phyloP scores from a whole-genome alignment of 1,284 basidiomycete species.

The Melanopsichium pennsylvanicum region DNA sequence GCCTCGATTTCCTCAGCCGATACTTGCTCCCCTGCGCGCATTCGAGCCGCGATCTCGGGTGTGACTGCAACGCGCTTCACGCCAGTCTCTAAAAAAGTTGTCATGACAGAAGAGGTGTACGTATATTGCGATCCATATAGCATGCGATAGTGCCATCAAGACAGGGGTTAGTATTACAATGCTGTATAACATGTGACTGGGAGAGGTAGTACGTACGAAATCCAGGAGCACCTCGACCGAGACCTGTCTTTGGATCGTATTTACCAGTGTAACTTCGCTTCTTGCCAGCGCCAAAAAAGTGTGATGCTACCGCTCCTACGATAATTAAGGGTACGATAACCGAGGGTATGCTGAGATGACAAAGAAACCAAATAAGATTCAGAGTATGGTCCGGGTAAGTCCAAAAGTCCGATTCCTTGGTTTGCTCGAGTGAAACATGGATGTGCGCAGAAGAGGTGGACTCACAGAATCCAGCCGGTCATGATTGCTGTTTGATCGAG shows the following conservation, averaged over 20 bases:
- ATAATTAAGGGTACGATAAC: constrained; percentile 48
- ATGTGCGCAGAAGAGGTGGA: too few species aligned
- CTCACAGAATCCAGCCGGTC: constrained; percentile 44
- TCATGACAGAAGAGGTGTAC: too few species aligned
- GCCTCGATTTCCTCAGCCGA: constrained; percentile 57
- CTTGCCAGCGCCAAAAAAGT: constrained; percentile 27
- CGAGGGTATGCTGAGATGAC: constrained; percentile 39
- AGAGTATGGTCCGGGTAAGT: too few species aligned
- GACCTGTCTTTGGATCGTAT: constrained; percentile 60
- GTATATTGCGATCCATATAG: too few species aligned
- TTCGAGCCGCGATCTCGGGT: constrained; percentile 56
- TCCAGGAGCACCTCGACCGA: constrained; percentile 60
- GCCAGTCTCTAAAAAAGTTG: constrained; percentile 44
- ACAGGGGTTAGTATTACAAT: too few species aligned
- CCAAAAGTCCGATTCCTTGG: too few species aligned
- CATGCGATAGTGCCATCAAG: too few species aligned
- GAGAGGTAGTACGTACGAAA: constrained; percentile 58
- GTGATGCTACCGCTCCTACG: constrained; percentile 37
- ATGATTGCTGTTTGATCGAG: constrained; percentile 11
- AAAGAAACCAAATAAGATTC: too few species aligned
- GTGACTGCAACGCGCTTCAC: constrained; percentile 56
- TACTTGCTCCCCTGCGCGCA: constrained; percentile 60
- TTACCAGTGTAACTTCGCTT: constrained; percentile 33
- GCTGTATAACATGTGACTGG: too few species aligned
- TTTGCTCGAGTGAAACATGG: too few species aligned